Evolutionary conservation across 2,329 filamentous ascomycete genomes (phyloP), one percentile per base, ranked within the genome.

Genomic region (Catunica adiposa): DNA sequence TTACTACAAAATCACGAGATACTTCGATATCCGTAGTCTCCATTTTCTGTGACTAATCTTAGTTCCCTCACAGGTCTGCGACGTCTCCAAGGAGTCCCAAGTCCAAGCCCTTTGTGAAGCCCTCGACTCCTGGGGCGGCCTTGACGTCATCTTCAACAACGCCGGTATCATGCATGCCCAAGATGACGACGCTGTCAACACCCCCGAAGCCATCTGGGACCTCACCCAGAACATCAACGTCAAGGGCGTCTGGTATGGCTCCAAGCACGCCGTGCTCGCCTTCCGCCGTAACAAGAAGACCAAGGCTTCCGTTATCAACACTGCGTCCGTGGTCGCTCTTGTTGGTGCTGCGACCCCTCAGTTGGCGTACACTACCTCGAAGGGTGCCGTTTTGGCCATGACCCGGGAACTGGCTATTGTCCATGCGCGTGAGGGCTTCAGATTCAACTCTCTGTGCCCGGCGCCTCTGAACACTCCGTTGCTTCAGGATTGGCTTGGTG

Each of bases 81-180:
- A 96, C 65, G 89, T 96, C 55, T 89, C 86, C 67, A 89, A 89
- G 64, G 89, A 96, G 68, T 69, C 77, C 59, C 79, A 92, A 56
- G 81, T 96, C 31, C 72, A 88, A 64, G 79, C 81, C 56, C 80
- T 85, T 66, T 75, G 95, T 54, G 83, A 86, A 62, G 71, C 77
- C 8, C 71, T 90, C 57, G 89, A 96, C 68, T 66, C 78, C 57
- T 94, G 86, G 85, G 89, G 89, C 65, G 89, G 89, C 47, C 70
- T 92, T 2, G 89, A 96, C 67, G 75, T 95, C 65, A 86, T 95
- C 64, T 96, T 95, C 81, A 96, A 96, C 80, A 96, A 96, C 68
- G 89, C 89, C 23, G 89, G 89, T 56, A 96, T 96, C 69, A 96
- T 96, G 89, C 89, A 95, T 71, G 82, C 80, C 51, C 75, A 84